Base-by-base conservation (phyloP, 257 asterid genomes). In the Solanum ossicruentum region DNA sequence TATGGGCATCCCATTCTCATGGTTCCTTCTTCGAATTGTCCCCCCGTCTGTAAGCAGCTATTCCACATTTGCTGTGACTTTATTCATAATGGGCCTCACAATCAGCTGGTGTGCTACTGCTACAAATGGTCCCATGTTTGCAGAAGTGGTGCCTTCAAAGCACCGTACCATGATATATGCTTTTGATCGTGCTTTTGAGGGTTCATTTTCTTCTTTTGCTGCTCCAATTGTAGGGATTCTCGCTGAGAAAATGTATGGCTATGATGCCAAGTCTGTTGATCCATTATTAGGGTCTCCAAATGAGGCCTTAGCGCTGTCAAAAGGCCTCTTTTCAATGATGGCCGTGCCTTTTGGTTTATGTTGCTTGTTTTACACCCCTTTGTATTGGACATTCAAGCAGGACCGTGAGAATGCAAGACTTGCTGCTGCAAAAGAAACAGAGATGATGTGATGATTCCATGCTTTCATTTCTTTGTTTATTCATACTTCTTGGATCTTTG, bases 151-250 rank as follows among this genome's bases (percentile, higher is more conserved):
- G 89, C 98, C 99, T 15, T 78, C 98, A 82, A 95, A 86, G 79
- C 96, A 96, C 79, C 98, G 98, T 12, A 96, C 99, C 56, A 96
- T 96, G 99, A 93, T 96, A 11, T 96, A 95, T 52, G 99, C 99
- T 13, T 93, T 95, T 72, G 99, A 96, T 77, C 97, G 98, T 3
- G 98, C 98, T 0, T 95, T 95, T 43, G 99, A 96, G 83, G 97
- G 91, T 18, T 95, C 99, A 3, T 96, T 96, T 80, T 93, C 99
- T 41, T 96, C 99, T 0, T 95, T 95, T 63, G 99, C 98, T 2
- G 99, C 98, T 51, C 99, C 99, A 0, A 61, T 92, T 20, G 99
- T 96, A 16, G 98, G 98, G 21, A 92, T 96, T 88, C 97, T 96
- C 3, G 85, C 99, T 0, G 98, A 96, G 87, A 93, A 87, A 94